Conservation (phyloP, 768 basidiomycete genomes). For the Russula ochroleuca region DNA sequence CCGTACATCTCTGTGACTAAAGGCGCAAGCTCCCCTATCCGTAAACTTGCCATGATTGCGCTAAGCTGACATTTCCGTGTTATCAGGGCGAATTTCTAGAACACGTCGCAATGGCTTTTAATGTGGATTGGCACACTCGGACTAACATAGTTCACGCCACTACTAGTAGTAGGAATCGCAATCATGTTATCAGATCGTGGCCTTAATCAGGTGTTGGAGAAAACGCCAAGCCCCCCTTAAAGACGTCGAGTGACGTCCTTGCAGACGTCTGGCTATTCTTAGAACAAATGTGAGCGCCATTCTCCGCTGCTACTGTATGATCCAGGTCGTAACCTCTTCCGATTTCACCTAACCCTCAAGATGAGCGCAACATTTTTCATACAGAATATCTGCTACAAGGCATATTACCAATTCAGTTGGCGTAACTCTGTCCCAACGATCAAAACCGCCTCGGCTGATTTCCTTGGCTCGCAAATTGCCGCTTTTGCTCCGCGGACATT, state of each 20-base stretch:
- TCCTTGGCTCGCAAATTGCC: constrained; percentile 14
- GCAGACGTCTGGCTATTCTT: not conserved
- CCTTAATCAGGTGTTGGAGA: not conserved
- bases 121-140: not conserved
- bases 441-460: constrained; percentile 12
- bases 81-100: not conserved
- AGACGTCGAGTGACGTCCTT: not conserved
- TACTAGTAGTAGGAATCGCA: not conserved
- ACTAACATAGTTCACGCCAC: not conserved
- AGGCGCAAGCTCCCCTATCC: not conserved
- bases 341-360: too few relatives aligned
- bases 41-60: not conserved
- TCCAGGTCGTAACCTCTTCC: not conserved
- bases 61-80: not conserved
- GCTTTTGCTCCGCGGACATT: constrained; percentile 11
- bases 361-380: not conserved
- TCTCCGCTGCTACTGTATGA: not conserved
- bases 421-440: not conserved
- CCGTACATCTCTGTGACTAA: not conserved
- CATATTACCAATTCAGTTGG: not conserved
- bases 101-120: not conserved
- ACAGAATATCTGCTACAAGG: not conserved
- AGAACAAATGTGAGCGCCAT: not conserved
- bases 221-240: not conserved
- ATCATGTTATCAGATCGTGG: not conserved